Evolutionary conservation across 2,329 filamentous ascomycete genomes (phyloP), one percentile per base, ranked within the genome.

Genomic region (Fusarium redolens): DNA sequence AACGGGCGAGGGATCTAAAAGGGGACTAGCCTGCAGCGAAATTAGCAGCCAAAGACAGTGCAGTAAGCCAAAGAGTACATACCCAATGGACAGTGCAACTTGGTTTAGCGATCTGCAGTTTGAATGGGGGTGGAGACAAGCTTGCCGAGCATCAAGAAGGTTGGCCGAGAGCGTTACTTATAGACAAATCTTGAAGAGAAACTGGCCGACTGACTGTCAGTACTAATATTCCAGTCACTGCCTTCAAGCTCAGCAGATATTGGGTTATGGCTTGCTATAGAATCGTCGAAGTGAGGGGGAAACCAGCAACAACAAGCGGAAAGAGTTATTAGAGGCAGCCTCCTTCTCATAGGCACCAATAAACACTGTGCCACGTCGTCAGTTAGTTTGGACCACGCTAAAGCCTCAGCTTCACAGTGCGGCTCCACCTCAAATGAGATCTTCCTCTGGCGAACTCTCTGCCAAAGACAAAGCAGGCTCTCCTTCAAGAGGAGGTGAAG

Each of bases 1-100:
- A 59, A 65, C 71, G 62, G 75, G 48, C 65, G 54, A 72, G 65
- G 55, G 45, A 52, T 35, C 72, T 65, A 22, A 71, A 77, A 74
- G 15, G 47, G 70, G 75, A 41, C 73, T 74, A 51, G 18, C 52
- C 44, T 7, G 14, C 30, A 44, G 40, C 70, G 75, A 77, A 77
- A 77, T 77, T 77, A 76, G 72, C 71, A 68, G 56, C 35, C 47
- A 57, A 17, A 48, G 64, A 68, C 67, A 54, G 64, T 65, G 67
- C 65, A 69, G 54, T 58, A 65, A 48, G 38, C 44, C 59, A 45
- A 43, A 38, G 44, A 43, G 41, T 57, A 50, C 55, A 41, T 45
- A 25, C 40, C 20, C 20, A 20, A 41, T 22, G 45, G 37, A 52
- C 63, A 65, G 63, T 65, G 61, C 41, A 31, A 43, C 51, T 55